phyloP scores from a whole-genome alignment of 202 grass and related monocot species.

The Bolboschoenoplectus hybrid region DNA sequence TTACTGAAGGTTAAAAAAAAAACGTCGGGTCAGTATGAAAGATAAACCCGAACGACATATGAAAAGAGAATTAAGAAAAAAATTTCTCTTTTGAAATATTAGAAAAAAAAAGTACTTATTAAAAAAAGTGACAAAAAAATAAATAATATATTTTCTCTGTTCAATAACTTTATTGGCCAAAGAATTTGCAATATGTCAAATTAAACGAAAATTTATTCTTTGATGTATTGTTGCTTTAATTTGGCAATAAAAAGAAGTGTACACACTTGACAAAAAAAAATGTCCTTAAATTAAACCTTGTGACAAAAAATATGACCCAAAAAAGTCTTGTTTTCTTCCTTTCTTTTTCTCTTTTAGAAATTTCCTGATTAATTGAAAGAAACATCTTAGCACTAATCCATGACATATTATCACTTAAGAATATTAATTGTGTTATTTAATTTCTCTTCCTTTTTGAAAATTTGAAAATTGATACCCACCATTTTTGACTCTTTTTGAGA shows the following conservation, averaged over 20 bases:
- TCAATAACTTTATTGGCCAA: neutral
- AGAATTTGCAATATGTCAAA: conserved; percentile 1
- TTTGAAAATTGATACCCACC: neutral
- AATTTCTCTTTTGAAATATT: neutral
- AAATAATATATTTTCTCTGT: neutral
- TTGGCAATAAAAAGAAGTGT: conserved; percentile 17
- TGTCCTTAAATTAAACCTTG: neutral
- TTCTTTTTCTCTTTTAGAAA: conserved; percentile 20
- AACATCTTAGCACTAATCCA: conserved; percentile 5
- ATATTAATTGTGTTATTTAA: neutral
- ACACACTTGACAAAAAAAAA: neutral
- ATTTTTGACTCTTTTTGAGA: neutral
- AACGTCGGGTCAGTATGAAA: no score
- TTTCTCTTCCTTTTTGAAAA: no score
- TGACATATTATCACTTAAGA: neutral
- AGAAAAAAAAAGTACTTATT: neutral
- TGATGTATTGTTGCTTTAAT: neutral
- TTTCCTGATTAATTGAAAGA: conserved; percentile 2
- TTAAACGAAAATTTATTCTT: neutral
- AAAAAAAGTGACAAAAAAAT: neutral
- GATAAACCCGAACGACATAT: neutral
- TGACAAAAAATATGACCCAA: neutral
- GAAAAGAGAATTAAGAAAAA: neutral
- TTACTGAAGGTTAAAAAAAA: no score
- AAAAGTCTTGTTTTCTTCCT: neutral